Evolutionary conservation across 2,329 filamentous ascomycete genomes (phyloP).

Genomic region (Aspergillus fumigatiaffinis): DNA sequence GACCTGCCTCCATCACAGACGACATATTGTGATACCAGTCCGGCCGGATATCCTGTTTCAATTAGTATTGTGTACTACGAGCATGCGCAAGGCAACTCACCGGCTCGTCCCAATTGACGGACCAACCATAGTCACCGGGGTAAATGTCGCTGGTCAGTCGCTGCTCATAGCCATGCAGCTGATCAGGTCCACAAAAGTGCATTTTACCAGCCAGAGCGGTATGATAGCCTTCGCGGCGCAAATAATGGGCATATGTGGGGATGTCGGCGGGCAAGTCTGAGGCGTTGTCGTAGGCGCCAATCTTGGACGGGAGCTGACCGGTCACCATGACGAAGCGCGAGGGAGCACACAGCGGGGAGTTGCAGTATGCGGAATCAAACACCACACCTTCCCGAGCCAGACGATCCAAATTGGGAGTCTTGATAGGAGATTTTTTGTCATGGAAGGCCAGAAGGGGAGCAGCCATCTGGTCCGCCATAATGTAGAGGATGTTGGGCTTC

Average conservation of each 20-base stretch:
- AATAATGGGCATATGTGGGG: constrained; percentile 89
- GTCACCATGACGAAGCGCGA: constrained; percentile 94
- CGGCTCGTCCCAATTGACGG: constrained; percentile 91
- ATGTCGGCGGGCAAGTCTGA: constrained; percentile 77
- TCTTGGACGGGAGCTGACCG: constrained; percentile 84
- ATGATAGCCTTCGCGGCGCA: constrained; percentile 80
- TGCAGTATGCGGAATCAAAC: constrained; percentile 92
- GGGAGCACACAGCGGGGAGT: constrained; percentile 85
- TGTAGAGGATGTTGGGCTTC: constrained; percentile 78
- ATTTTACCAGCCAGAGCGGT: constrained; percentile 92
- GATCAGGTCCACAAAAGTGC: constrained; percentile 89
- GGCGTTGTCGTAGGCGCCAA: constrained; percentile 88
- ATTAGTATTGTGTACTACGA: not conserved
- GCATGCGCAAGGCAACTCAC: constrained; percentile 30
- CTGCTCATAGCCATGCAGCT: constrained; percentile 90
- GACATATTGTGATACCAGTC: constrained; percentile 98
- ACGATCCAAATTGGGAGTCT: constrained; percentile 83
- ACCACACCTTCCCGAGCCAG: constrained; percentile 78
- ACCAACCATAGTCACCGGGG: constrained; percentile 90
- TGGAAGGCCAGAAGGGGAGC: constrained; percentile 90
- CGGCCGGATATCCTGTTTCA: constrained; percentile 52
- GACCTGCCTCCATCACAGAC: constrained; percentile 84
- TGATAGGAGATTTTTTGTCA: constrained; percentile 82
- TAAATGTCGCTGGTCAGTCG: constrained; percentile 94
- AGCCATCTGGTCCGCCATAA: constrained; percentile 95